A percentile compares a stretch with the other conserved stretches of the same genome.
Conservation (phyloP, 2,329 filamentous ascomycete genomes). For the Microcyclosporella mali region DNA sequence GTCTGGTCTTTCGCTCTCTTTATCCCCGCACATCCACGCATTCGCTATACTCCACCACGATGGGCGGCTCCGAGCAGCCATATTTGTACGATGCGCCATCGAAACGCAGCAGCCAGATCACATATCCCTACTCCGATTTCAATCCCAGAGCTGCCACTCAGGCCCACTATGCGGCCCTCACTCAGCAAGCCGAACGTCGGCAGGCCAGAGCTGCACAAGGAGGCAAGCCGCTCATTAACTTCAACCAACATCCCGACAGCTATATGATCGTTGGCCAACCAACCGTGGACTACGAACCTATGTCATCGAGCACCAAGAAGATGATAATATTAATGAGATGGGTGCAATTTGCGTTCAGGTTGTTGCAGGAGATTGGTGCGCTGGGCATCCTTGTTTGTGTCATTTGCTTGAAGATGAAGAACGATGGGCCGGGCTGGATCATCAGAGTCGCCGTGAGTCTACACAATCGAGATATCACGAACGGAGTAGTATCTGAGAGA, state of each 20-base stretch:
- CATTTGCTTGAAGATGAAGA: constrained; percentile 62
- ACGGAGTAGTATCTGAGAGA: not conserved
- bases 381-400: constrained; percentile 67
- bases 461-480: constrained; percentile 59
- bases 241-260: constrained; percentile 80
- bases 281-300: constrained; percentile 55
- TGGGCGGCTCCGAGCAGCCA: constrained; percentile 44
- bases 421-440: constrained; percentile 21
- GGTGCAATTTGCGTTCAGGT: constrained; percentile 62
- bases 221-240: constrained; percentile 72
- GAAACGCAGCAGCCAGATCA: constrained; percentile 43
- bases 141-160: constrained; percentile 82
- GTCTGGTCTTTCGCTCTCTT: not conserved
- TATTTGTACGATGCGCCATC: constrained; percentile 62
- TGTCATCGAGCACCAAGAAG: constrained; percentile 64
- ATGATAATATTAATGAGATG: constrained; percentile 64
- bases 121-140: constrained; percentile 54
- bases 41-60: constrained; percentile 9
- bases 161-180: constrained; percentile 59
- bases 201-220: constrained; percentile 57
- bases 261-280: constrained; percentile 60
- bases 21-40: not conserved
- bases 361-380: constrained; percentile 62
- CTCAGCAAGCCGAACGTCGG: constrained; percentile 44
- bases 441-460: constrained; percentile 26